Conservation (phyloP, 2,329 filamentous ascomycete genomes). For the Pestalotiopsis sp. region DNA sequence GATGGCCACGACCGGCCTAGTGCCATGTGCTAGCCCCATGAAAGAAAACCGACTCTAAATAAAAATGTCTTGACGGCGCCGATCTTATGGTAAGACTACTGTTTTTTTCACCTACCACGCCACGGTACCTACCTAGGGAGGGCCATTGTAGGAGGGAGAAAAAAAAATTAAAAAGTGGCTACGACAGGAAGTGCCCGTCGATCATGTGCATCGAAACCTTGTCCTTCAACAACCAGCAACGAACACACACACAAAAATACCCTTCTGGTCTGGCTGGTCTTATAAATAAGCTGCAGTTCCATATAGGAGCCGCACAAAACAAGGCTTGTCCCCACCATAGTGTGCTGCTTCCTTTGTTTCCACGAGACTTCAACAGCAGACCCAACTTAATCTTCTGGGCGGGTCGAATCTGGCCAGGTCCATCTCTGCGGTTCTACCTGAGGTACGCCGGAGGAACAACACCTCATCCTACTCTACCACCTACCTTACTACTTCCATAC, state of each 20-base stretch:
- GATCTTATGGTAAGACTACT: neutral
- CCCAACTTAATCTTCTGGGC: neutral
- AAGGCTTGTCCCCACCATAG: slow-evolving; percentile 1
- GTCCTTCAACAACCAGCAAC: neutral
- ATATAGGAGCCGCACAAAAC: slow-evolving; percentile 4
- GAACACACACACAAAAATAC: neutral
- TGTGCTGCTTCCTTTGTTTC: neutral
- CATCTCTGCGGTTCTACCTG: neutral
- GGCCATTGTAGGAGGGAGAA: neutral
- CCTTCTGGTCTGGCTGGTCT: neutral
- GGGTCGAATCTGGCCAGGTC: neutral
- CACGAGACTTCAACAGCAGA: neutral
- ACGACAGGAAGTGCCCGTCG: neutral
- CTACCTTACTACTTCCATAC: neutral
- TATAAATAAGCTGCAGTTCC: neutral
- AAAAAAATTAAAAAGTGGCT: slow-evolving; percentile 11
- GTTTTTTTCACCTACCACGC: neutral
- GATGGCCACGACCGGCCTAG: neutral
- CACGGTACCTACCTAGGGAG: no score
- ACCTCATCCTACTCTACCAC: neutral
- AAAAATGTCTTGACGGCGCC: neutral
- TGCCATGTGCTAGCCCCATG: neutral
- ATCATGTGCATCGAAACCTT: slow-evolving; percentile 9
- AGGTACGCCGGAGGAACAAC: neutral
- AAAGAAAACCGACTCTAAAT: neutral